Evolutionary conservation across 1,139 yeast species (phyloP), one percentile per base, ranked within the genome.

Genomic region (Blastobotrys proliferans): DNA sequence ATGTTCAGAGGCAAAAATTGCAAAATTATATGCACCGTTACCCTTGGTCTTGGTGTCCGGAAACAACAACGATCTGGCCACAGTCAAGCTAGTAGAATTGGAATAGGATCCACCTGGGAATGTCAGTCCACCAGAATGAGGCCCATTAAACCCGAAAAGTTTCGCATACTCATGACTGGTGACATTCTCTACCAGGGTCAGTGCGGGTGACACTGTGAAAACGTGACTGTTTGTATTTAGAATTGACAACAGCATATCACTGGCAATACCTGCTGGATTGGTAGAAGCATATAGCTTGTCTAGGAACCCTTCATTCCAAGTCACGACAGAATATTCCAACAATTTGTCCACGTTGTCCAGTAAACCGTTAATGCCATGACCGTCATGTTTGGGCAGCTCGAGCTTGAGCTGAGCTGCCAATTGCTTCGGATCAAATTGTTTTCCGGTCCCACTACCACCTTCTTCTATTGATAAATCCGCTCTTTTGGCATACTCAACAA

Each of bases 31-130:
- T 18, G 48, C 51, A 0, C 63, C 69, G 53, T 79, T 82, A 0
- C 95, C 95, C 1, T 67, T 51, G 2, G 66, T 58, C 57, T 82
- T 83, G 0, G 94, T 82, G 13, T 81, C 83, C 0, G 95, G 95
- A 55, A 58, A 83, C 49, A 74, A 62, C 34, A 73, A 67, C 34
- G 84, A 70, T 52, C 94, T 68, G 0, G 95, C 95, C 61, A 83
- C 79, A 51, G 84, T 92, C 64, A 86, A 62, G 45, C 87, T 78
- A 2, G 94, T 84, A 42, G 83, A 75, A 61, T 86, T 86, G 14
- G 94, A 83, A 79, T 90, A 85, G 3, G 92, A 81, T 0, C 95
- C 95, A 11, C 95, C 95, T 25, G 90, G 77, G 61, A 85, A 83
- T 0, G 95, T 86, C 53, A 86, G 68, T 0, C 95, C 95, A 19